Base-by-base conservation (phyloP, 805 yeast genomes). In the Ogataea paradorogensis region DNA sequence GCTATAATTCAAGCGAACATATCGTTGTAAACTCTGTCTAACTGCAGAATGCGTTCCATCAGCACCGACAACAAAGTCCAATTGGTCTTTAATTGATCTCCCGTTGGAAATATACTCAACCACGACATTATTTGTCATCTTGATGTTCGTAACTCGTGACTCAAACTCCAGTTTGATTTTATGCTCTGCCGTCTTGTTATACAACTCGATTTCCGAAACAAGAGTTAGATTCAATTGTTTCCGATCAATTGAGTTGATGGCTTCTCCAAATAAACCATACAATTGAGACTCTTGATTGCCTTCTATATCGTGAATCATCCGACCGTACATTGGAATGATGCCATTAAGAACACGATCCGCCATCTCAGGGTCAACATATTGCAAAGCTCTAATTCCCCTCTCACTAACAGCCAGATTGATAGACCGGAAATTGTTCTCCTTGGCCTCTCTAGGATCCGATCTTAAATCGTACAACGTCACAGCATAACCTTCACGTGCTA, bases 331-430 rank as follows among this genome's bases (percentile, higher is more conserved):
- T 2, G 96, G 96, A 18, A 86, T 82, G 16, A 85, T 74, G 29
- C 76, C 74, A 23, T 67, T 62, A 45, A 84, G 54, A 2, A 88
- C 71, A 18, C 79, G 55, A 0, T 65, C 60, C 9, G 83, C 78
- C 68, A 88, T 68, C 10, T 65, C 71, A 1, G 63, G 58, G 55
- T 84, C 89, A 9, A 89, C 80, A 35, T 69, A 71, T 41, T 70
- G 63, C 55, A 90, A 62, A 0, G 96, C 84, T 20, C 71, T 64
- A 40, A 88, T 80, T 1, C 96, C 97, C 35, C 97, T 71, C 38
- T 79, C 81, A 33, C 91, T 80, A n/a, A 90, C 83, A 0, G 96
- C 96, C 47, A 90, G 67, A 55, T 90, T 90, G 56, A 90, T 89
- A 6, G 95, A 85, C 43, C 86, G 62, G 24, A 80, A 58, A 28